These are phyloP conservation scores for Capronia coronata DNA, from an alignment of 2,329 filamentous ascomycete species.

Conservation along the genomic window DNA sequence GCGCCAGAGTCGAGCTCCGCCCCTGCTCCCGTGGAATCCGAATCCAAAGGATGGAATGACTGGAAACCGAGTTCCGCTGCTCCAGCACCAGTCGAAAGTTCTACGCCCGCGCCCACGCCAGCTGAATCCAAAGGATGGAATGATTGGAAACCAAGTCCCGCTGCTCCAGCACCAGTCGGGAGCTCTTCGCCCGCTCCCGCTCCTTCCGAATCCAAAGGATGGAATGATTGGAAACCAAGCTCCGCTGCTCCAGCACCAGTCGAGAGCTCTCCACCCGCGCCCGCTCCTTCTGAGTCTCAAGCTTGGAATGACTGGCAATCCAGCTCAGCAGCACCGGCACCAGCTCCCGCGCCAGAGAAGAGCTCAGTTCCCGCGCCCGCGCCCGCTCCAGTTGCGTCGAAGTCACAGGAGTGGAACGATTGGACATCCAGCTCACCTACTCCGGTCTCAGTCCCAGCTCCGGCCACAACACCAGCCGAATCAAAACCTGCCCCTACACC, in stretches of 20 bases:
- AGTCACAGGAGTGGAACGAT: background rate
- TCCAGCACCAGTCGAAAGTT: too few relatives aligned
- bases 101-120: too few relatives aligned
- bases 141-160: too few relatives aligned
- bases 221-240: background rate
- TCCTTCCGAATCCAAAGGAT: background rate
- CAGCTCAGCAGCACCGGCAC: background rate
- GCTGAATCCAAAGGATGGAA: too few relatives aligned
- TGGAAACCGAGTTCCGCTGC: too few relatives aligned
- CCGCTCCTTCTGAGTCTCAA: background rate
- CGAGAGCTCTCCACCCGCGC: background rate
- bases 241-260: background rate
- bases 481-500: background rate
- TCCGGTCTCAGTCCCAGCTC: background rate
- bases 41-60: too few relatives aligned
- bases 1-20: too few relatives aligned
- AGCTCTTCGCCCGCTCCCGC: background rate
- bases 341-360: background rate
- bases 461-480: background rate
- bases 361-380: background rate
- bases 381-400: background rate
- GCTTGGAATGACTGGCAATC: constrained; percentile 3
- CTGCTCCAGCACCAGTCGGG: too few relatives aligned
- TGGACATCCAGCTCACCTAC: constrained; percentile 3
- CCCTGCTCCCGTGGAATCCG: too few relatives aligned